Conservation (phyloP, 2,329 filamentous ascomycete species). For the Aspergillus fumigatiaffinis region DNA sequence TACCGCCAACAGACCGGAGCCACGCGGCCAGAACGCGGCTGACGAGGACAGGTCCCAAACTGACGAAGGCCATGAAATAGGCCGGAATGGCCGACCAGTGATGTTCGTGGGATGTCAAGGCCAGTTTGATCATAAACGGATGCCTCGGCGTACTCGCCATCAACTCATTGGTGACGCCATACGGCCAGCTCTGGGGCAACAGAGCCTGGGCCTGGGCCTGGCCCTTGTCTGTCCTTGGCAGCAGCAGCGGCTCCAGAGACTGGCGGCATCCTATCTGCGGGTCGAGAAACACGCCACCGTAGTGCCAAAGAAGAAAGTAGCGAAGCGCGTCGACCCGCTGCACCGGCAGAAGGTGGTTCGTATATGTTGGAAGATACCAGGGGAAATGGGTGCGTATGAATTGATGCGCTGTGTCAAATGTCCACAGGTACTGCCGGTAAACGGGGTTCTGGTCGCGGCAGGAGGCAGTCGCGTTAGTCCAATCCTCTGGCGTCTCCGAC, state of each 20-base stretch:
- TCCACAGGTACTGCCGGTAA: constrained; percentile 5
- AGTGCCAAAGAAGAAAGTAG: constrained; percentile 3
- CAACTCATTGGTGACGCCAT: background rate
- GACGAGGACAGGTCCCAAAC: too few species aligned
- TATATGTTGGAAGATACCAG: background rate
- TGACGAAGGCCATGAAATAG: too few species aligned
- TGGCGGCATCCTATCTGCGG: background rate
- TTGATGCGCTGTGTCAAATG: background rate
- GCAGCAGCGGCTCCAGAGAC: background rate
- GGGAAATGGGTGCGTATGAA: background rate
- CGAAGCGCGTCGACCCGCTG: constrained; percentile 4
- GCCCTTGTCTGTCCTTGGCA: too few species aligned
- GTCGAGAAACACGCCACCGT: constrained; percentile 3
- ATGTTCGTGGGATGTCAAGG: background rate
- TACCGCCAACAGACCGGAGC: too few species aligned
- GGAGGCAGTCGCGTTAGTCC: background rate
- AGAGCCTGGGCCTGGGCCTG: background rate
- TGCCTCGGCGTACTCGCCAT: background rate
- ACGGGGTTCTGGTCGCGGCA: background rate
- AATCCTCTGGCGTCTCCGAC: background rate
- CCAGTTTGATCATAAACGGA: constrained; percentile 1
- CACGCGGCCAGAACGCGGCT: too few species aligned
- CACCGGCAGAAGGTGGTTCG: background rate
- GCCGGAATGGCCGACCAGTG: background rate
- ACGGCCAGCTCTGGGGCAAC: background rate